Base-by-base conservation (phyloP, 73 alveolate species). In the Durusdinium trenchii region DNA sequence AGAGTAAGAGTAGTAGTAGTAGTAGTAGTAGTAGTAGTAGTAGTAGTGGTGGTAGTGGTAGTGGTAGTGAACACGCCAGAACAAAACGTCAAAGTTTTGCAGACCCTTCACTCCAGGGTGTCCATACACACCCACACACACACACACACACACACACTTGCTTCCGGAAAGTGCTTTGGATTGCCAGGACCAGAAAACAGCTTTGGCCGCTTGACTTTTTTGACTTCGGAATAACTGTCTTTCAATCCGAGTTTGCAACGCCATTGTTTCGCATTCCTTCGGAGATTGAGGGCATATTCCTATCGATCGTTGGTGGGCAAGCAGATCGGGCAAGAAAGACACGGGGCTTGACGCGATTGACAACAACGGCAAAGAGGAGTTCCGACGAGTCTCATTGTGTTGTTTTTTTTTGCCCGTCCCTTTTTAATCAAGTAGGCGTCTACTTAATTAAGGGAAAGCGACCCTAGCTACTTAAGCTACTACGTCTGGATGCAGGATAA, bases 141-240 rank as follows among this genome's bases (percentile, higher is more conserved):
- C 38, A 38, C 38, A 32, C 20, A n/a, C 46, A 57, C 82, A 7
- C 28, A 16, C 43, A 23, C 69, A 57, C 69, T 57, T 12, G 23
- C 12, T 23, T 23, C 83, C 32, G 40, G 86, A 48, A n/a, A 1
- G 6, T 36, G 46, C 91, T 28, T 43, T 32, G 73, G 1, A 32
- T 32, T 23, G n/a, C 73, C 91, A 81, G 96, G 96, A 89, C 96
- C 96, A 4, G 96, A 89, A 75, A 45, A 89, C 81, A n/a, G 47
- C 54, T 89, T 42, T 46, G 96, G 96, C 86, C 48, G 38, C 96
- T 46, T 45, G 95, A 42, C 95, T 85, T 45, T 50, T 36, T 32
- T 16, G 81, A n/a, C n/a, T n/a, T n/a, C 43, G 35, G 40, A 28
- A 42, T 43, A 42, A 9, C 32, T 43, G 16, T 36, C 54, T 42